Conservation (phyloP, 495 filamentous ascomycete species). For the Aspergillus asperescens region DNA sequence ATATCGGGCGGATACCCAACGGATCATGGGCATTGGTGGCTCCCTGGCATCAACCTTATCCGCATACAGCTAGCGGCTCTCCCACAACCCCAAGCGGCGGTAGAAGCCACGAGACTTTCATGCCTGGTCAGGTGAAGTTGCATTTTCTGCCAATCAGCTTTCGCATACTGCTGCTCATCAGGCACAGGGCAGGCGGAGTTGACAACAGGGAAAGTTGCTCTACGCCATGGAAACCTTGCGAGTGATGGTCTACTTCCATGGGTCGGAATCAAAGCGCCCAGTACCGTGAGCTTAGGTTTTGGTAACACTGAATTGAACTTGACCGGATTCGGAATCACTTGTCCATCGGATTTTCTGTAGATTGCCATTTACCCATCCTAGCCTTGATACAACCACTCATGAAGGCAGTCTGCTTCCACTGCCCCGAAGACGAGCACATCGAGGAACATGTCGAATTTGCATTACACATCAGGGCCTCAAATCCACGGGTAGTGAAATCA, state of each 20-base stretch:
- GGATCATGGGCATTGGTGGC: too few species aligned
- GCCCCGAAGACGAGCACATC: conserved; percentile 33
- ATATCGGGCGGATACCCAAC: too few species aligned
- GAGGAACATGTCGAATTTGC: conserved; percentile 31
- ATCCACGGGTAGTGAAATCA: too few species aligned
- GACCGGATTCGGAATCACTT: too few species aligned
- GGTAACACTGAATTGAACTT: background rate
- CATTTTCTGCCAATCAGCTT: background rate
- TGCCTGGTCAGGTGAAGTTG: conserved; percentile 1
- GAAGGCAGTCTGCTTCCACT: conserved; percentile 37
- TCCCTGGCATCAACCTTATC: too few species aligned
- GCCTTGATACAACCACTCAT: conserved; percentile 16
- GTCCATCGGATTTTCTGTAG: too few species aligned
- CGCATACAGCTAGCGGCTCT: too few species aligned
- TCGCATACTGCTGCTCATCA: background rate
- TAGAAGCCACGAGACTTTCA: background rate
- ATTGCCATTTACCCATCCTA: background rate
- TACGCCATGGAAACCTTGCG: conserved; percentile 10
- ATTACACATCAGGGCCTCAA: too few species aligned
- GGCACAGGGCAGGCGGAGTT: background rate
- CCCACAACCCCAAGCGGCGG: background rate
- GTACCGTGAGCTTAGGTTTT: background rate
- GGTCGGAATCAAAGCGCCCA: background rate
- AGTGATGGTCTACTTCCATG: background rate
- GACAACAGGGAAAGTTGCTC: background rate